Percentiles rank a stretch among this genome's conserved stretches.
Conservation (phyloP, 2,329 filamentous ascomycete genomes). For the Fusarium hostae region DNA sequence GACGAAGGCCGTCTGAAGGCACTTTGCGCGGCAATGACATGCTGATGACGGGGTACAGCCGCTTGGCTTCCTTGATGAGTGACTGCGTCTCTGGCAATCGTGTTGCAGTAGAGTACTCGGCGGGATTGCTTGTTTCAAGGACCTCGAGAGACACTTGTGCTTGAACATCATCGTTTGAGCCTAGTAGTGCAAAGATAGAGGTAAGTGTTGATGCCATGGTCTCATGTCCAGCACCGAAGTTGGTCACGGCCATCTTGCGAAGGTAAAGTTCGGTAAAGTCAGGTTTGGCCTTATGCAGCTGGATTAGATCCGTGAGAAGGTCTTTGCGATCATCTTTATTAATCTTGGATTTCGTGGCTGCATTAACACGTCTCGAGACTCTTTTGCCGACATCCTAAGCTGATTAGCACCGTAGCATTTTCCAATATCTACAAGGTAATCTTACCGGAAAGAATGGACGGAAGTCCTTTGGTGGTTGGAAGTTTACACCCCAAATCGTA, state of each 20-base stretch:
- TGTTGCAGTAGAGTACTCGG: constrained; percentile 38
- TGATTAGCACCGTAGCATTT: background rate
- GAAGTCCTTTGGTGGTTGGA: constrained; percentile 56
- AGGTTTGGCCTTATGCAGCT: constrained; percentile 57
- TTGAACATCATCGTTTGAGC: constrained; percentile 51
- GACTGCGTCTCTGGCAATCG: constrained; percentile 54
- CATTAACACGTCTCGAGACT: constrained; percentile 50
- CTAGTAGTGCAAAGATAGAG: constrained; percentile 60
- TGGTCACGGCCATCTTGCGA: constrained; percentile 63
- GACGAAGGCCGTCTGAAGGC: constrained; percentile 49
- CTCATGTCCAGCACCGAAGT: constrained; percentile 67
- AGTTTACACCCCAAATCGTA: constrained; percentile 58
- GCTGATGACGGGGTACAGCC: constrained; percentile 61
- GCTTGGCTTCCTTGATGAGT: constrained; percentile 62
- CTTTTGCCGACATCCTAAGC: constrained; percentile 50
- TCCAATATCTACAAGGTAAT: background rate
- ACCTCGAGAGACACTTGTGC: constrained; percentile 50
- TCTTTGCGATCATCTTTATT: constrained; percentile 51
- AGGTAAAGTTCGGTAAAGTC: constrained; percentile 61
- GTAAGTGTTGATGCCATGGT: constrained; percentile 65
- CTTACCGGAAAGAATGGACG: constrained; percentile 62
- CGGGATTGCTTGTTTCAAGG: constrained; percentile 13
- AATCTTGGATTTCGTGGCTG: constrained; percentile 43
- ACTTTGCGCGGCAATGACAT: constrained; percentile 63
- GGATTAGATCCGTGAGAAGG: constrained; percentile 59